These are phyloP conservation scores for Cetraspora pellucida DNA, from an alignment of 192 early-diverging fungal species.

Conservation along the genomic window DNA sequence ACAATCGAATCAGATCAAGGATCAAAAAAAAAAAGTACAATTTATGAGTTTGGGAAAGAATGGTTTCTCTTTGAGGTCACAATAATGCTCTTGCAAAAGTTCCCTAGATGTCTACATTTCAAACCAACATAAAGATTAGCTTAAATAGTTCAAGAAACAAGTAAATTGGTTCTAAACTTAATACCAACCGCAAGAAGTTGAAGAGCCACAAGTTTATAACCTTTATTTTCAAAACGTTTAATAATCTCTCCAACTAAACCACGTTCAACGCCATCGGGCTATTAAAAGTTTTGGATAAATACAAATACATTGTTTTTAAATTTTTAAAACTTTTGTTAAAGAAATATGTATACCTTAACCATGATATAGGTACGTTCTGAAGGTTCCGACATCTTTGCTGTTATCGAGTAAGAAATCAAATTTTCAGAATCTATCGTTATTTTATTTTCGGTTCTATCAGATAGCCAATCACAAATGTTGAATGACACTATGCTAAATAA, in stretches of 20 bases:
- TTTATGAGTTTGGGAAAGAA: conserved; percentile 86
- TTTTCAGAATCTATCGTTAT: too few relatives aligned
- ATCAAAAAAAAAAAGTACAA: conserved; percentile 7
- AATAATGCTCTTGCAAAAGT: conserved; percentile 78
- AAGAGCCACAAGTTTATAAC: conserved; percentile 87
- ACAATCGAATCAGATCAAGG: neutral
- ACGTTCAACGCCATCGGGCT: conserved; percentile 62
- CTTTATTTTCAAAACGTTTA: conserved; percentile 89
- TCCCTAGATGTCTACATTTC: conserved; percentile 30
- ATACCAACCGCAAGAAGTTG: conserved; percentile 60
- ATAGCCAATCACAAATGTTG: too few relatives aligned
- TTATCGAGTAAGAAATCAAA: too few relatives aligned
- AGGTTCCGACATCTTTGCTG: neutral
- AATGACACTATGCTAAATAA: too few relatives aligned
- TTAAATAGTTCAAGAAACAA: neutral
- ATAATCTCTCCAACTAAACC: conserved; percentile 93
- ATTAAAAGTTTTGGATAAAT: neutral
- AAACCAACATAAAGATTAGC: neutral
- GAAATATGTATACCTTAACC: conserved; percentile 46
- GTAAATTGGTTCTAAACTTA: neutral
- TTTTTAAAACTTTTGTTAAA: neutral
- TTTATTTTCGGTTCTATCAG: too few relatives aligned
- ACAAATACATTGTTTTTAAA: neutral
- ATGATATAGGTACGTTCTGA: conserved; percentile 62
- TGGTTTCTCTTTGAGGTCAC: conserved; percentile 77